Evolutionary conservation across 140 eudicot genomes (phyloP).

Genomic region (Anethum foeniculum): DNA sequence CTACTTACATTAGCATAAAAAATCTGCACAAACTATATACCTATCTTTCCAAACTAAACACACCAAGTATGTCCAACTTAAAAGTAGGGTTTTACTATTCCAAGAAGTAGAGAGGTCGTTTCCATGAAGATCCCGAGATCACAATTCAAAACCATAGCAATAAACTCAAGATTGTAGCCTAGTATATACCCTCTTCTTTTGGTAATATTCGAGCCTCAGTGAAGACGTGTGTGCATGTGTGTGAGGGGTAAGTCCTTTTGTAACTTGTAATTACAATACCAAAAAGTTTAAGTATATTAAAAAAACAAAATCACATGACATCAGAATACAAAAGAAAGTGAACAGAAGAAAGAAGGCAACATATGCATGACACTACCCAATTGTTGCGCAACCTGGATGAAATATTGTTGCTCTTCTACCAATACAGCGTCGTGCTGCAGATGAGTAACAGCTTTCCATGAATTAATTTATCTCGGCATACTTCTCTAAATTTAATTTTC

Average conservation of each 20-base stretch:
- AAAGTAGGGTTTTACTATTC: neutral
- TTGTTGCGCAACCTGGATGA: neutral
- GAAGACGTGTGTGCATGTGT: neutral
- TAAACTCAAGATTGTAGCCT: neutral
- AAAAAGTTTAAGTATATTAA: neutral
- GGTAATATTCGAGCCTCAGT: neutral
- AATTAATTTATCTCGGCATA: neutral
- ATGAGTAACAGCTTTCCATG: neutral
- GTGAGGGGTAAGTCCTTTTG: neutral
- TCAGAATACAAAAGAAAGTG: neutral
- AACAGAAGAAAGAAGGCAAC: neutral
- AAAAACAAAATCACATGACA: neutral
- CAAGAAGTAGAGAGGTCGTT: neutral
- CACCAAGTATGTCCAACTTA: neutral
- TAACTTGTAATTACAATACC: neutral
- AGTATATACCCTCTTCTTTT: neutral
- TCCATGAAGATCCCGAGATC: neutral
- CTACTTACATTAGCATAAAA: no score
- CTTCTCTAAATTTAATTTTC: neutral
- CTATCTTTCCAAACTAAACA: neutral
- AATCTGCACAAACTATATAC: neutral
- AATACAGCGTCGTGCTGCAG: neutral
- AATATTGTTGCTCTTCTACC: neutral
- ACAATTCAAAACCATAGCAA: neutral
- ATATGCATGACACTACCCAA: neutral